These are phyloP conservation scores for Vanderwaltozyma yarrowii DNA, from an alignment of 805 yeast genomes.

Conservation along the genomic window DNA sequence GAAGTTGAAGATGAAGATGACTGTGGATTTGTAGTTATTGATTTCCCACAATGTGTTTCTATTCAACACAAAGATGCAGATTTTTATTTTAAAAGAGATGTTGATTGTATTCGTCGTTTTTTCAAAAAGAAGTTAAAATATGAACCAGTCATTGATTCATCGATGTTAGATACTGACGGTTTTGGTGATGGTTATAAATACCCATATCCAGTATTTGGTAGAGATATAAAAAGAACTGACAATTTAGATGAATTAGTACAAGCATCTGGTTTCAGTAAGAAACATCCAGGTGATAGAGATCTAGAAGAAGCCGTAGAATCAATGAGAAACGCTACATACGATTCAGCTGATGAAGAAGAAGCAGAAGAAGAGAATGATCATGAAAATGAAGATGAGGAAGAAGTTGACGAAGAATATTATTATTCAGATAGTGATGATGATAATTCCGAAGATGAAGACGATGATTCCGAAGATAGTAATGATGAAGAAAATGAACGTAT, in stretches of 20 bases:
- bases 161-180: constrained; percentile 71
- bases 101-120: constrained; percentile 77
- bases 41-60: constrained; percentile 97
- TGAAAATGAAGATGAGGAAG: constrained; percentile 20
- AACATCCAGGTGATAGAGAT: constrained; percentile 45
- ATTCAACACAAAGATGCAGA: constrained; percentile 86
- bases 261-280: constrained; percentile 76
- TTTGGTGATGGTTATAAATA: constrained; percentile 70
- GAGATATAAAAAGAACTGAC: constrained; percentile 62
- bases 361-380: constrained; percentile 36
- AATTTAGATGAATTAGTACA: constrained; percentile 76
- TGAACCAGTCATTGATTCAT: constrained; percentile 52
- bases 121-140: constrained; percentile 72
- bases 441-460: constrained; percentile 26
- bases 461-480: constrained; percentile 26
- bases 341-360: constrained; percentile 22
- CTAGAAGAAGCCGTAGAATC: constrained; percentile 65
- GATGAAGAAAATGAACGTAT: constrained; percentile 49
- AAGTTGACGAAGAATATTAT: constrained; percentile 22
- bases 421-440: constrained; percentile 20
- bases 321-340: constrained; percentile 42
- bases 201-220: constrained; percentile 66
- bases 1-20: constrained; percentile 41
- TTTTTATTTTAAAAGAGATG: constrained; percentile 83
- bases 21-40: constrained; percentile 79